Percentiles rank a stretch among this genome's conserved stretches.
Evolutionary conservation across 768 basidiomycete genomes (phyloP).

Genomic region (Lanmaoa rubissima): DNA sequence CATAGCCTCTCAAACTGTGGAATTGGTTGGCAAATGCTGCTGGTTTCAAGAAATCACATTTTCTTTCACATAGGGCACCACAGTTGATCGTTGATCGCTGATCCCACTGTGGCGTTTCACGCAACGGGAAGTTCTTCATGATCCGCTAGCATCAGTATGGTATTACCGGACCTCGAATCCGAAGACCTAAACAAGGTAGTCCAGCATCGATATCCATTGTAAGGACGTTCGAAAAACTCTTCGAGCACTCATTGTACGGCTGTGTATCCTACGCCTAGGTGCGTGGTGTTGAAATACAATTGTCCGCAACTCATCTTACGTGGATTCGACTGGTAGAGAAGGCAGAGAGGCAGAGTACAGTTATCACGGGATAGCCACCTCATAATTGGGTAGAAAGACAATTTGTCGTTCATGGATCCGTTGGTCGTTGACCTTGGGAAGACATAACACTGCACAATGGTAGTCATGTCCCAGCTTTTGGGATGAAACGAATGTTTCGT

Average conservation of each 20-base stretch:
- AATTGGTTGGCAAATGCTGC: background rate
- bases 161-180: constrained; percentile 16
- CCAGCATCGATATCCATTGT: background rate
- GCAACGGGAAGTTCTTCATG: background rate
- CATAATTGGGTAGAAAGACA: background rate
- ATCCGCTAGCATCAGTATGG: background rate
- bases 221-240: background rate
- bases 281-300: background rate
- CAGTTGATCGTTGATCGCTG: background rate
- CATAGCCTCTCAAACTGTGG: background rate
- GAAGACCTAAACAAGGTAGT: background rate
- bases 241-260: background rate
- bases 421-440: background rate
- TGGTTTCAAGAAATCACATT: background rate
- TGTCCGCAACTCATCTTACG: background rate
- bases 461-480: background rate
- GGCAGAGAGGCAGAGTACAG: background rate
- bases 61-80: background rate
- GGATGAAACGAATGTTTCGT: constrained; percentile 23
- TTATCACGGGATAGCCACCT: background rate
- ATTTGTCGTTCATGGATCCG: background rate
- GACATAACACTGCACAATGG: background rate
- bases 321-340: background rate
- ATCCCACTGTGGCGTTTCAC: constrained; percentile 3
- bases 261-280: background rate